phyloP scores from a whole-genome alignment of 257 asterid genomes.

The Fraxinus quadrangulata region DNA sequence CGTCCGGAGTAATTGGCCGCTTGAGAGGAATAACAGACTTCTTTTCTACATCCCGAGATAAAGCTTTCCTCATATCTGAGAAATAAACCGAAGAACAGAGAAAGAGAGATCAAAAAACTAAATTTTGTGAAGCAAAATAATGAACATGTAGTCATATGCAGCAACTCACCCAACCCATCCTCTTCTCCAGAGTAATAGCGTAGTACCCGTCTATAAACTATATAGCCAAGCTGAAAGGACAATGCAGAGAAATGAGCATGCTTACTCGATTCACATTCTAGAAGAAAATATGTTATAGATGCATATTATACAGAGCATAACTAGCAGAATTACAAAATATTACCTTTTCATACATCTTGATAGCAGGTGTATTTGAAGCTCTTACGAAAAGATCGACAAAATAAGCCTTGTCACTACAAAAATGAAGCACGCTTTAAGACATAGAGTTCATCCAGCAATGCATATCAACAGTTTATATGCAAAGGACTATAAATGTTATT shows the following conservation, averaged over 20 bases:
- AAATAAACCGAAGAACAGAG: not conserved
- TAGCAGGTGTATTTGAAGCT: constrained; percentile 95
- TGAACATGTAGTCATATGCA: constrained; percentile 6
- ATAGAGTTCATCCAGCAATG: not conserved
- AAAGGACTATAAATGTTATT: not conserved
- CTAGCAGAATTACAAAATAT: not conserved
- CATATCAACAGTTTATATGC: not conserved
- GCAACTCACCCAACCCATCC: constrained; percentile 85
- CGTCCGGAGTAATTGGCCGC: constrained; percentile 91
- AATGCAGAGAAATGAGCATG: constrained; percentile 8
- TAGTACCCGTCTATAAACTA: constrained; percentile 86
- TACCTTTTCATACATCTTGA: constrained; percentile 99
- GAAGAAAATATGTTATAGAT: not conserved
- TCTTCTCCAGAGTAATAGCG: constrained; percentile 97
- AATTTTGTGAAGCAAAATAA: not conserved
- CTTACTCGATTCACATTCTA: not conserved
- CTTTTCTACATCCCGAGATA: constrained; percentile 85
- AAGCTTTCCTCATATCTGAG: constrained; percentile 95
- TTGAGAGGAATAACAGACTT: constrained; percentile 89
- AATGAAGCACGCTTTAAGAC: constrained; percentile 20
- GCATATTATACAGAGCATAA: not conserved
- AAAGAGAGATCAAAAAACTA: constrained; percentile 2
- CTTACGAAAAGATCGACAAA: constrained; percentile 97
- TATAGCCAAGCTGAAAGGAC: constrained; percentile 71
- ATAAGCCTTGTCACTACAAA: constrained; percentile 78